Conservation (phyloP, 2,329 filamentous ascomycete species). For the Keithomyces neogunnii region DNA sequence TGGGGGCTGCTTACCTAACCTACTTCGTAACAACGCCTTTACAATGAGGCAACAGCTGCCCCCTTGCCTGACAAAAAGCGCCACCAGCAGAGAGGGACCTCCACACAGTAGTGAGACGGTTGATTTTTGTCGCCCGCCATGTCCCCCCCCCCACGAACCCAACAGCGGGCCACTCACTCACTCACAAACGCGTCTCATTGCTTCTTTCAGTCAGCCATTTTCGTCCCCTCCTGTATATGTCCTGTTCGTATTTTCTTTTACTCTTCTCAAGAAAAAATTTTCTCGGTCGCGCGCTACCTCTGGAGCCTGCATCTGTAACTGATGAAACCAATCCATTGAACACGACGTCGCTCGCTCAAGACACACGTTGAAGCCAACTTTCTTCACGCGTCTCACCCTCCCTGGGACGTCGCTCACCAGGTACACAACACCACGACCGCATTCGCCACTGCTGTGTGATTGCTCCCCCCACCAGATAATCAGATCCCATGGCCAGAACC, state of each 20-base stretch:
- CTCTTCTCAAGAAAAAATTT: background rate
- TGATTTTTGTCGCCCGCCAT: no score
- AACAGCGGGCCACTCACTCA: background rate
- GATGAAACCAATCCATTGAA: background rate
- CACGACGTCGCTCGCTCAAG: background rate
- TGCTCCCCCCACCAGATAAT: background rate
- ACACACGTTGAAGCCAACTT: background rate
- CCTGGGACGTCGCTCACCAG: background rate
- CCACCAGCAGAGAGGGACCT: no score
- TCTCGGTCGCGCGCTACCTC: background rate
- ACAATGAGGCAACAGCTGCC: no score
- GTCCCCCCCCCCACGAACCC: no score
- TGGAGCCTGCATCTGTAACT: background rate
- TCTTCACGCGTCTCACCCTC: background rate
- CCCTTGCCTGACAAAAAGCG: no score
- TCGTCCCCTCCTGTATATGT: background rate
- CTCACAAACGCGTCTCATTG: background rate
- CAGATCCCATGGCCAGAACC: constrained; percentile 21
- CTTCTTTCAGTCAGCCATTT: background rate
- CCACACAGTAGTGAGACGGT: no score
- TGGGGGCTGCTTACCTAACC: background rate
- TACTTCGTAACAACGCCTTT: background rate
- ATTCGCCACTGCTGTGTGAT: background rate
- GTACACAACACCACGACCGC: background rate
- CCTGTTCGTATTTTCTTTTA: background rate